These are phyloP conservation scores for Gelatoporia subvermispora DNA, from an alignment of 768 basidiomycete genomes.

Conservation along the genomic window DNA sequence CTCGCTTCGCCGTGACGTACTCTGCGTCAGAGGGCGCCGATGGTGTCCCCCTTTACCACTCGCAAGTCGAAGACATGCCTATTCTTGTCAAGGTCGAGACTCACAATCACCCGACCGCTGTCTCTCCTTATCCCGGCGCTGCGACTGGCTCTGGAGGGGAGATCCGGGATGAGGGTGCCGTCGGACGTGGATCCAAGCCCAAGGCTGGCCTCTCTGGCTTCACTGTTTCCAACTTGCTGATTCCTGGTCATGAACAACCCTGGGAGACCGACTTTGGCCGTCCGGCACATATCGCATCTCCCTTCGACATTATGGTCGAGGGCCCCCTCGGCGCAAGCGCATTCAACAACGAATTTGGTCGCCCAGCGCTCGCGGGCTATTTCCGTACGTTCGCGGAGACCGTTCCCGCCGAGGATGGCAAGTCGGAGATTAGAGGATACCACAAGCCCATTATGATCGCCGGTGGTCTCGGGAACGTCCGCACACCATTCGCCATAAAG, in stretches of 20 bases:
- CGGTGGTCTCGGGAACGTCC: slow-evolving; percentile 92
- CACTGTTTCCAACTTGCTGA: slow-evolving; percentile 89
- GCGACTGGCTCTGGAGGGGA: slow-evolving; percentile 98
- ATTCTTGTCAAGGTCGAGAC: slow-evolving; percentile 98
- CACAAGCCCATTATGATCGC: slow-evolving; percentile 99
- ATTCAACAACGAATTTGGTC: slow-evolving; percentile 98
- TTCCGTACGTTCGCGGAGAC: slow-evolving; percentile 92
- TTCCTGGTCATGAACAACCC: slow-evolving; percentile 86
- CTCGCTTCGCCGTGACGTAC: slow-evolving; percentile 62
- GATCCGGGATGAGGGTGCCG: slow-evolving; percentile 96
- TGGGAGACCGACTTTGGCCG: slow-evolving; percentile 96
- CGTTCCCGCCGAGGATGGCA: slow-evolving; percentile 49
- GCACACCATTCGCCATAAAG: slow-evolving; percentile 79
- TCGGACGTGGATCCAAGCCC: slow-evolving; percentile 91
- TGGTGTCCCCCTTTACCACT: slow-evolving; percentile 42
- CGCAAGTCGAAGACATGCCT: slow-evolving; percentile 66
- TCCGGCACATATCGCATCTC: slow-evolving; percentile 86
- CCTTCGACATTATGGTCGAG: slow-evolving; percentile 95
- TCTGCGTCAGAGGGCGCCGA: slow-evolving; percentile 14
- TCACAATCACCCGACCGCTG: slow-evolving; percentile 98
- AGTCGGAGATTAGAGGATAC: slow-evolving; percentile 80
- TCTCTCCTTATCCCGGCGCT: slow-evolving; percentile 97
- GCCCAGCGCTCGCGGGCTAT: slow-evolving; percentile 89
- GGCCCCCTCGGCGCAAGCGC: slow-evolving; percentile 92
- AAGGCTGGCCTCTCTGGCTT: slow-evolving; percentile 94